Percentiles rank a stretch among this genome's conserved stretches.
Conservation (phyloP, 306 rosid genomes). For the Hippophae tibetana region DNA sequence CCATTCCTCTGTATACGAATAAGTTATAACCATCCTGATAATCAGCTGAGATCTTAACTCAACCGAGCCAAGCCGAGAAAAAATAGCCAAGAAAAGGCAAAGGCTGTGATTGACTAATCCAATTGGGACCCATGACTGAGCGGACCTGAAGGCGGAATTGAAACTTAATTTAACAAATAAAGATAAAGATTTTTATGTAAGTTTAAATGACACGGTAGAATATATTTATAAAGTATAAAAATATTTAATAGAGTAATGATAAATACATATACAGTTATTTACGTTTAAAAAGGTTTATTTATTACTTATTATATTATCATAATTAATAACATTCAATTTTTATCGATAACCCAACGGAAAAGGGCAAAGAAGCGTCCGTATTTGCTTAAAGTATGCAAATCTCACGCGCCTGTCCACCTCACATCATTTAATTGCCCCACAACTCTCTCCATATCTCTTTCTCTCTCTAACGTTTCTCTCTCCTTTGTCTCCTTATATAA, state of each 20-base stretch:
- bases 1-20: too few relatives aligned
- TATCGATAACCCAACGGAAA: too few relatives aligned
- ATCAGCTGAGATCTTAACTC: too few relatives aligned
- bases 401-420: conserved; percentile 68
- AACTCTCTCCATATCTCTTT: conserved; percentile 25
- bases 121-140: conserved; percentile 36
- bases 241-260: too few relatives aligned
- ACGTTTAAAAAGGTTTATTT: too few relatives aligned
- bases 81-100: neutral
- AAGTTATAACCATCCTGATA: too few relatives aligned
- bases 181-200: neutral
- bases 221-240: too few relatives aligned
- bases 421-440: conserved; percentile 34
- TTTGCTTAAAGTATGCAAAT: conserved; percentile 40
- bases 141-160: conserved; percentile 55
- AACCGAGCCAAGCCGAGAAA: conserved; percentile 26
- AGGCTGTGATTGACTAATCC: conserved; percentile 47
- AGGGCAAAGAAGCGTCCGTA: conserved; percentile 29
- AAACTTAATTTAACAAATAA: conserved; percentile 23
- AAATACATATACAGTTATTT: too few relatives aligned
- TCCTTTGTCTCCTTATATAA: conserved; percentile 59
- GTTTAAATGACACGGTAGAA: conserved; percentile 4
- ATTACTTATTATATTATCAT: too few relatives aligned
- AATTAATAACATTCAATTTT: too few relatives aligned
- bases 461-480: conserved; percentile 65